Evolutionary conservation across 2,329 filamentous ascomycete genomes (phyloP), one percentile per base, ranked within the genome.

Genomic region (Ophiostoma montium): DNA sequence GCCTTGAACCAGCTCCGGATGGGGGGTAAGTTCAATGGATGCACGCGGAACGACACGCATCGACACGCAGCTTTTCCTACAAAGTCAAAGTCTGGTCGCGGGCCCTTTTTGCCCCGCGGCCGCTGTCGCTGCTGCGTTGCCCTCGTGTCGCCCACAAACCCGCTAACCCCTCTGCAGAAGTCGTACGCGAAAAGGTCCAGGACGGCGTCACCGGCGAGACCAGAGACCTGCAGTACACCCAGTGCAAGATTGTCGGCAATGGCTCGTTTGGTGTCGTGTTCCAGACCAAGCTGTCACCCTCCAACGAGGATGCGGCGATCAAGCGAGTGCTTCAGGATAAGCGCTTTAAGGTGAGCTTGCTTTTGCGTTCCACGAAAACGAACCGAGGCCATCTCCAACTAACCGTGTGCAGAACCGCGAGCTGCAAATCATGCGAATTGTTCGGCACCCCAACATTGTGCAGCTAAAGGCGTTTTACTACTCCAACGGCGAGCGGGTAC

Each of bases 381-480:
- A n/a, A n/a, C n/a, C n/a, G n/a, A n/a, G n/a, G n/a, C n/a, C n/a
- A n/a, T n/a, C n/a, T n/a, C n/a, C n/a, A n/a, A 4, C 30, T 36
- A 10, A 3, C 27, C 19, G 16, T 30, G 13, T 6, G 3, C 64
- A 98, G 92, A 98, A 98, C 65, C 88, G 92, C 69, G 92, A 98
- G 67, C 77, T 98, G 59, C 92, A 98, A 67, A 98, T 98, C 65
- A 98, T 98, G 92, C 85, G 92, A 63, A 98, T 98, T 63, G 92
- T 98, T 61, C 82, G 90, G 63, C 92, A 98, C 67, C 92, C 92
- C 50, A 98, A 98, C 69, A 96, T 98, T 61, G 92, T 98, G 53
- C 89, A 96, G 67, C 75, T 98, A 56, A 98, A 98, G 72, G 92
- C 92, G 48, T 98, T 98, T 71, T 98, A 95, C 71, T 98, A 96